Conservation (phyloP, 1,284 basidiomycete species). For the Ustilago loliicola region DNA sequence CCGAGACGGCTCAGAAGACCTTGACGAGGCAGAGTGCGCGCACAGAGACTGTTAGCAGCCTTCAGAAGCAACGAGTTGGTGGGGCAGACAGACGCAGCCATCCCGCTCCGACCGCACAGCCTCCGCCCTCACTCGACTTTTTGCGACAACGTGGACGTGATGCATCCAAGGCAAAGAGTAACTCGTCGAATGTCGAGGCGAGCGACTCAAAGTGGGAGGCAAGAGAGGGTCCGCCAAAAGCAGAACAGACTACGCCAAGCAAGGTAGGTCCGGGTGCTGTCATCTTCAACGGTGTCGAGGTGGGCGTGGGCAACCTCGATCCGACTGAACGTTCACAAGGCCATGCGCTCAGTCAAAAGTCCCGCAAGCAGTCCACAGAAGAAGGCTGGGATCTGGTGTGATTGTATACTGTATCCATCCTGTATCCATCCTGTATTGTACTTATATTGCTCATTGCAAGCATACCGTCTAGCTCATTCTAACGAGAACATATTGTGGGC, state of each 20-base stretch:
- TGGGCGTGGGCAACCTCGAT: conserved; percentile 33
- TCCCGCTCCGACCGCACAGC: background rate
- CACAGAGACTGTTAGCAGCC: conserved; percentile 7
- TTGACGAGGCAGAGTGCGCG: background rate
- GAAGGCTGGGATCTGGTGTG: conserved; percentile 43
- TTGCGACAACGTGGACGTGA: conserved; percentile 44
- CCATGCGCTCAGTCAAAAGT: conserved; percentile 16
- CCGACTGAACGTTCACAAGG: background rate
- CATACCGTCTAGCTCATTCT: background rate
- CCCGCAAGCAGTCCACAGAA: conserved; percentile 27
- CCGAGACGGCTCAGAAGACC: background rate
- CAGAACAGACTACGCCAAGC: conserved; percentile 2
- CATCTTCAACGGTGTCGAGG: conserved; percentile 54
- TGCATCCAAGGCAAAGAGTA: conserved; percentile 18
- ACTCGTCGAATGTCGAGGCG: background rate
- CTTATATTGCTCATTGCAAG: background rate
- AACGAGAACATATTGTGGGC: background rate
- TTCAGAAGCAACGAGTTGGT: conserved; percentile 21
- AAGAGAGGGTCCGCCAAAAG: background rate
- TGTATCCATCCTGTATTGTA: background rate
- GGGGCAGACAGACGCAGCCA: conserved; percentile 2
- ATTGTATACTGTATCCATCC: background rate
- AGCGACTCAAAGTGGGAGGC: background rate
- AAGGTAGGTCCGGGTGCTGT: conserved; percentile 45
- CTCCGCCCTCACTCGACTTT: conserved; percentile 47